Evolutionary conservation across 2,329 filamentous ascomycete species (phyloP).

Genomic region (Neonectria ditissima): DNA sequence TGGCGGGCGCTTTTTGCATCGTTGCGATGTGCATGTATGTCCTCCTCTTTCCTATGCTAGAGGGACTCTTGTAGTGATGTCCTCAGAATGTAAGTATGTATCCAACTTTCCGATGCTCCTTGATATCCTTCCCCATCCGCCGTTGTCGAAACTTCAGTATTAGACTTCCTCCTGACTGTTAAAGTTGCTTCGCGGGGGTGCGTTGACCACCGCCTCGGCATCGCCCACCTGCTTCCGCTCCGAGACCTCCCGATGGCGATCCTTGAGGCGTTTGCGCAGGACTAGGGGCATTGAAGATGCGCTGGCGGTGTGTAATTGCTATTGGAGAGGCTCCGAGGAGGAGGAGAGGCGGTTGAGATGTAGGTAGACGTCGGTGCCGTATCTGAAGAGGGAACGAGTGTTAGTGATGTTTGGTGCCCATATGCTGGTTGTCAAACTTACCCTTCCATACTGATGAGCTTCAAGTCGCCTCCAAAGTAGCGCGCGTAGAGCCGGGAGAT

Average conservation of each 20-base stretch:
- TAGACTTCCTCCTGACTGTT: slow-evolving; percentile 46
- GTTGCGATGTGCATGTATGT: slow-evolving; percentile 3
- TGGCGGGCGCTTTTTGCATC: slow-evolving; percentile 19
- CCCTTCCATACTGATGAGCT: slow-evolving; percentile 99
- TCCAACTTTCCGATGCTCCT: slow-evolving; percentile 1
- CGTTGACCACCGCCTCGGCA: slow-evolving; percentile 79
- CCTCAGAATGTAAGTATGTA: slow-evolving; percentile 2
- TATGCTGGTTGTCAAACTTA: slow-evolving; percentile 60
- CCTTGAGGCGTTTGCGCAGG: slow-evolving; percentile 75
- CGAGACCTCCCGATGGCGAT: slow-evolving; percentile 74
- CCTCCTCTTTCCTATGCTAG: not conserved
- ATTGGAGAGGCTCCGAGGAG: slow-evolving; percentile 96
- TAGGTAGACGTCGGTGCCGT: slow-evolving; percentile 98
- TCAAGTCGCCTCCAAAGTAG: slow-evolving; percentile 97
- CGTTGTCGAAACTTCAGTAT: slow-evolving; percentile 35
- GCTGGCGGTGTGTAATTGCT: slow-evolving; percentile 73
- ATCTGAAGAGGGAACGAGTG: slow-evolving; percentile 65
- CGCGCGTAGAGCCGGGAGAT: slow-evolving; percentile 94
- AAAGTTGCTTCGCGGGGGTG: slow-evolving; percentile 52
- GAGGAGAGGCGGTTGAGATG: slow-evolving; percentile 96
- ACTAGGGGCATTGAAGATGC: slow-evolving; percentile 50
- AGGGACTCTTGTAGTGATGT: not conserved
- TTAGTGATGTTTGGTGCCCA: slow-evolving; percentile 27
- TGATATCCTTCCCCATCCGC: not conserved
- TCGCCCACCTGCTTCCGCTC: slow-evolving; percentile 93